Evolutionary conservation across 306 rosid species (phyloP).

Genomic region (Lupinus albus): DNA sequence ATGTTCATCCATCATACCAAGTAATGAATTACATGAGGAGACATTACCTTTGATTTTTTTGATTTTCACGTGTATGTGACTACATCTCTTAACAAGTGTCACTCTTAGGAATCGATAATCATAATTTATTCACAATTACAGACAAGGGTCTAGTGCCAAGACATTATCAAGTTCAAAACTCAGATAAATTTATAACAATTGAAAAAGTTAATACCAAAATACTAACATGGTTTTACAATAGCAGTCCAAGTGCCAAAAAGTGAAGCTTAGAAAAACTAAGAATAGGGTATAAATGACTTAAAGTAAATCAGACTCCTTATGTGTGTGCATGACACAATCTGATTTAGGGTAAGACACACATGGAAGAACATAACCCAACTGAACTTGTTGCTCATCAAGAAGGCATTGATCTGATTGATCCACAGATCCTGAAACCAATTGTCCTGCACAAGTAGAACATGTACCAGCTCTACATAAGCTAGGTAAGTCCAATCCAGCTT

Average conservation of each 20-base stretch:
- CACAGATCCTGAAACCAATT: conserved; percentile 49
- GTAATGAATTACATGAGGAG: too few species aligned
- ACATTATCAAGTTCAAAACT: background rate
- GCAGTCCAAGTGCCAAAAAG: background rate
- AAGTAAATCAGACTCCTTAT: conserved; percentile 54
- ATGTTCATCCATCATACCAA: too few species aligned
- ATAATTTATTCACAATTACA: background rate
- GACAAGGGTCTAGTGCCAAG: background rate
- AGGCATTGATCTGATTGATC: conserved; percentile 72
- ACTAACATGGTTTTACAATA: conserved; percentile 13
- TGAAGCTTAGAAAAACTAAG: conserved; percentile 27
- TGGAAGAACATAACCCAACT: conserved; percentile 59
- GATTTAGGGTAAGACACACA: conserved; percentile 65
- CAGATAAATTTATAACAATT: conserved; percentile 7
- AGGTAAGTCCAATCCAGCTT: conserved; percentile 73
- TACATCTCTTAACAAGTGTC: too few species aligned
- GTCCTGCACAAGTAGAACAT: conserved; percentile 79
- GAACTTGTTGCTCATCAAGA: conserved; percentile 61
- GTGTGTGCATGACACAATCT: conserved; percentile 65
- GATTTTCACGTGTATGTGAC: too few species aligned
- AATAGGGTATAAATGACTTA: conserved; percentile 7
- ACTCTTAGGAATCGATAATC: too few species aligned
- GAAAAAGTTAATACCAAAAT: conserved; percentile 19
- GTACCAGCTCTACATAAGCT: conserved; percentile 83
- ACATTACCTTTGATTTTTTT: too few species aligned